These are phyloP conservation scores for Apostasia ramifera DNA, from an alignment of 106 monocot species.

Conservation along the genomic window DNA sequence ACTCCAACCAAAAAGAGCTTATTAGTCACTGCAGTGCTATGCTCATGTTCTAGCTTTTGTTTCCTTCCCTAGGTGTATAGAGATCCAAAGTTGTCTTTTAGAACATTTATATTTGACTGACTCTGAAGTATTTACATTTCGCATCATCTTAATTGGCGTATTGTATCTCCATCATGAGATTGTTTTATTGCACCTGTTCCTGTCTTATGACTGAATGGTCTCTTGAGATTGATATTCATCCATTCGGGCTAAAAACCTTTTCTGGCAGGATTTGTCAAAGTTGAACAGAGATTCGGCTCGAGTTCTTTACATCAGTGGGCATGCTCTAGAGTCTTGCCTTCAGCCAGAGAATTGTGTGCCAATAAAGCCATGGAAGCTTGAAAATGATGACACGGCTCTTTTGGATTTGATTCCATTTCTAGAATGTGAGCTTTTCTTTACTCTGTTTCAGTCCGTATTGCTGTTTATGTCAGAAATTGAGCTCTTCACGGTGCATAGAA, in stretches of 20 bases:
- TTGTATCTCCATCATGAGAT: no score
- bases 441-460: neutral
- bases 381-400: constrained; percentile 84
- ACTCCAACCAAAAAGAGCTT: no score
- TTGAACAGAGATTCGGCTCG: constrained; percentile 88
- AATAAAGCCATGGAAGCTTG: constrained; percentile 79
- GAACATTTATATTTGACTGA: no score
- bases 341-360: constrained; percentile 85
- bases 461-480: neutral
- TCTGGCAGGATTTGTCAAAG: constrained; percentile 81
- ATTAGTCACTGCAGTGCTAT: no score
- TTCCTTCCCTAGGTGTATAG: no score
- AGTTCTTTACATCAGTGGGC: constrained; percentile 76
- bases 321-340: constrained; percentile 66
- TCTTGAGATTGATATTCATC: neutral
- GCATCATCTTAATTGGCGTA: no score
- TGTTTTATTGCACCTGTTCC: no score
- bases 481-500: neutral
- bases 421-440: constrained; percentile 54
- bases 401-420: constrained; percentile 97
- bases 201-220: no score
- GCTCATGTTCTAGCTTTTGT: no score
- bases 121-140: no score
- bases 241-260: neutral
- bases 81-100: no score